Percentiles rank a stretch among this genome's conserved stretches.
Evolutionary conservation across 1,139 yeast genomes (phyloP).

Genomic region (Spathaspora sp.): DNA sequence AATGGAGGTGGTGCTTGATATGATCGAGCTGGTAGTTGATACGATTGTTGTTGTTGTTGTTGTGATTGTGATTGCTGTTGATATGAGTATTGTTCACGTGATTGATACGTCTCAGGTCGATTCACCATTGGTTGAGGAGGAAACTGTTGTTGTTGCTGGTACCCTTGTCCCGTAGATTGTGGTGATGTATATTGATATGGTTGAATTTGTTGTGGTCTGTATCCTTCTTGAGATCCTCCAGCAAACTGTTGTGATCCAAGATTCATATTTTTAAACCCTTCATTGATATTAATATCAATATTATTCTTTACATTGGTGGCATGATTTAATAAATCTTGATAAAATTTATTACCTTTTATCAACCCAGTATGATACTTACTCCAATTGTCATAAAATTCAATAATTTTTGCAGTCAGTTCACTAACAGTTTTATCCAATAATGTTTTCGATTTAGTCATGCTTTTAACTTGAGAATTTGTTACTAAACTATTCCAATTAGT

Average conservation of each 20-base stretch:
- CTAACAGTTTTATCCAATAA: conserved; percentile 23
- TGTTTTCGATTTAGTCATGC: conserved; percentile 33
- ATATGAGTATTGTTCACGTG: conserved; percentile 7
- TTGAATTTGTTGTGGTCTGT: conserved; percentile 2
- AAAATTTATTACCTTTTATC: conserved; percentile 61
- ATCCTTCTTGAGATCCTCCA: conserved; percentile 3
- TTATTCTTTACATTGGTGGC: conserved; percentile 1
- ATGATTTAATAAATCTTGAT: conserved; percentile 51
- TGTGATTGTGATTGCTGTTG: conserved; percentile 7
- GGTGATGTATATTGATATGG: conserved; percentile 6
- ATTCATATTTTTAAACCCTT: conserved; percentile 5
- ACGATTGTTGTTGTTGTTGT: conserved; percentile 4
- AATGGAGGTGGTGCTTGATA: background rate
- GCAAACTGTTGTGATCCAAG: background rate
- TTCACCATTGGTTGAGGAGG: conserved; percentile 12
- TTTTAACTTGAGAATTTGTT: conserved; percentile 43
- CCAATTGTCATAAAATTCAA: conserved; percentile 59
- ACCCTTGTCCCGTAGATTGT: background rate
- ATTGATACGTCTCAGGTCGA: conserved; percentile 4
- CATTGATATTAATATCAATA: conserved; percentile 5
- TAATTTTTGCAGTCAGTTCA: conserved; percentile 38
- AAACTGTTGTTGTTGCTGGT: background rate
- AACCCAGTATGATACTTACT: conserved; percentile 57
- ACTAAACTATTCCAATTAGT: conserved; percentile 57
- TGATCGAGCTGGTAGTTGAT: background rate